Conservation (phyloP, 108 stramenopile genomes). For the Pseudonitzschia pungens region DNA sequence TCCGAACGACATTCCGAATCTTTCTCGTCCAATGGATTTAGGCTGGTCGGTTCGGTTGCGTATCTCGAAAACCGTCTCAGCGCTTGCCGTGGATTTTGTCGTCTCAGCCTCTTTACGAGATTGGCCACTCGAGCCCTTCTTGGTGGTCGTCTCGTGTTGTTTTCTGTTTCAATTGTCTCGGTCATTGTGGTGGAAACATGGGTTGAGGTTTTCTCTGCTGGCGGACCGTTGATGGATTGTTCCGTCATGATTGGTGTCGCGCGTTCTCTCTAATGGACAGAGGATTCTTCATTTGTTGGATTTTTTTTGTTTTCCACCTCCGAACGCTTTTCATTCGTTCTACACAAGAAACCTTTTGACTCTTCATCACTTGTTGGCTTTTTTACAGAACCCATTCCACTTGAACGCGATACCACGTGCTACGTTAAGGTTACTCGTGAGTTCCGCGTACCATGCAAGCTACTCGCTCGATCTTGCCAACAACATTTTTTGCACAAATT, state of each 20-base stretch:
- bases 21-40: background rate
- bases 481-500: too few species aligned
- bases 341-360: too few species aligned
- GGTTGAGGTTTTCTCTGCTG: too few species aligned
- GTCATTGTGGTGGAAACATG: background rate
- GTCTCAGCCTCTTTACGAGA: conserved; percentile 4
- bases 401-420: too few species aligned
- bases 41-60: background rate
- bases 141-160: background rate
- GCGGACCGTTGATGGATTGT: background rate
- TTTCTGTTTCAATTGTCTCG: background rate
- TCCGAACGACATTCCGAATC: background rate
- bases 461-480: too few species aligned
- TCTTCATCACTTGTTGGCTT: too few species aligned
- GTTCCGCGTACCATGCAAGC: too few species aligned
- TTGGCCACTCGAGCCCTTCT: background rate
- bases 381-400: too few species aligned
- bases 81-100: background rate
- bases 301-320: background rate
- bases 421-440: too few species aligned
- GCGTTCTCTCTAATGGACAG: too few species aligned
- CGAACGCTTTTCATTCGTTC: background rate
- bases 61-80: background rate
- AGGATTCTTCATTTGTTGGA: too few species aligned
- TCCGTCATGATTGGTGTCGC: background rate